Base-by-base conservation (phyloP, 2,329 filamentous ascomycete genomes). In the Monosporascus sp. region DNA sequence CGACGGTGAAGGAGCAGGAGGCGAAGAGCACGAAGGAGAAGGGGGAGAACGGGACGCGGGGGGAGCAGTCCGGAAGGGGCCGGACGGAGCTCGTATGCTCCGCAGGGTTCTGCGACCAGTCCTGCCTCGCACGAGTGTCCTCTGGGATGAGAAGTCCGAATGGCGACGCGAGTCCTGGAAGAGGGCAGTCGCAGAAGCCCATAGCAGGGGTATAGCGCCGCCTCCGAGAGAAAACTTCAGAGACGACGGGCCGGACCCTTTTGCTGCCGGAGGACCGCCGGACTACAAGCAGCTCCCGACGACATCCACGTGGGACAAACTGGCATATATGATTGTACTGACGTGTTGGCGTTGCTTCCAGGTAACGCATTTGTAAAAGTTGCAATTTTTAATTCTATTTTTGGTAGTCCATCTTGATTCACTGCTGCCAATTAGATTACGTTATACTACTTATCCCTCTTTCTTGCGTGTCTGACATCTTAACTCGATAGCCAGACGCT, bases 301-400 rank as follows among this genome's bases (percentile, higher is more conserved):
- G 1, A 69, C 66, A 1, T 68, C 72, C 1, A 68, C 72, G 2
- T 75, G 65, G 8, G 74, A 63, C 3, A 72, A 69, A 48, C 65
- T 71, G 0, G 68, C 71, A 44, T 75, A 75, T 60, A 75, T 73
- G n/a, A 73, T 69, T 3, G 71, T 73, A 3, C 72, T 70, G 11
- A 73, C 70, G 48, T 75, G 73, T 1, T 69, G 72, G 58, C 75
- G 71, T 54, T 75, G 70, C 15, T 64, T 60, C 15, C 63, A 62
- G 1, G 65, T 65, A 43, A 27, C 17, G n/a, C 11, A 37, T 22
- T 22, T 52, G 11, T 51, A 18, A 49, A 37, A 2, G 11, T 20
- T 8, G 8, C n/a, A 11, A 5, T 43, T 11, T 1, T 22, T 15
- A 11, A 22, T 24, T 14, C 9, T 14, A 11, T 14, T 9, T 14